Evolutionary conservation across 345 rosid species (phyloP), one percentile per base, ranked within the genome.

Genomic region (Anacardium occidentale): DNA sequence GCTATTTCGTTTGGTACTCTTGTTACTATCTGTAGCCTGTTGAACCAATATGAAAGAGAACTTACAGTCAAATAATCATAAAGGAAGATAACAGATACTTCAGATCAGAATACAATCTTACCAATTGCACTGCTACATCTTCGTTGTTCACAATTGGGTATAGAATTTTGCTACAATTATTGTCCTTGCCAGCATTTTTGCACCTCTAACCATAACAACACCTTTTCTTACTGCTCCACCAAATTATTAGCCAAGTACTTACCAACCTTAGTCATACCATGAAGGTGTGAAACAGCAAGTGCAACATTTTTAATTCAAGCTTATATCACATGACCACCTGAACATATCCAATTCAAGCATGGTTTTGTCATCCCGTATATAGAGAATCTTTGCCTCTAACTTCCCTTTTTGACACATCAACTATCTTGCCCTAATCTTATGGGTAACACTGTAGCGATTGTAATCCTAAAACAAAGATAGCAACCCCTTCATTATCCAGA

Each of bases 11-110:
- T 90, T 90, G 59, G 87, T 48, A 64, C 59, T 48, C 73, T 22
- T 81, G 66, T 74, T 76, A 54, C 78, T 45, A 60, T 78, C 59
- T 50, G 85, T 60, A 20, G 97, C 91, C 99, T 95, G 85, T 74
- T 68, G 70, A 69, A 74, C 47, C 63, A 75, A 26, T 54, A 72
- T 58, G 54, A 42, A 59, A 15, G 69, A 62, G 22, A 66, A 32
- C 53, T 62, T 26, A 52, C 9, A 60, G 45, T 53, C 21, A 54
- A 55, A 63, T 24, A 25, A 17, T n/a, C 4, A 21, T 40, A 26
- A 57, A 22, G 25, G 20, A 25, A 34, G 34, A 21, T 55, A 20
- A 51, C 15, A 13, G 20, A 40, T 69, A 63, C 10, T 42, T 54
- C 47, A 21, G 37, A 66, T 5, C 17, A 13, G 17, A 29, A 4